A percentile compares a stretch with the other conserved stretches of the same genome.
These are phyloP conservation scores for Viola pubescens DNA, from an alignment of 441 rosid species.

Conservation along the genomic window DNA sequence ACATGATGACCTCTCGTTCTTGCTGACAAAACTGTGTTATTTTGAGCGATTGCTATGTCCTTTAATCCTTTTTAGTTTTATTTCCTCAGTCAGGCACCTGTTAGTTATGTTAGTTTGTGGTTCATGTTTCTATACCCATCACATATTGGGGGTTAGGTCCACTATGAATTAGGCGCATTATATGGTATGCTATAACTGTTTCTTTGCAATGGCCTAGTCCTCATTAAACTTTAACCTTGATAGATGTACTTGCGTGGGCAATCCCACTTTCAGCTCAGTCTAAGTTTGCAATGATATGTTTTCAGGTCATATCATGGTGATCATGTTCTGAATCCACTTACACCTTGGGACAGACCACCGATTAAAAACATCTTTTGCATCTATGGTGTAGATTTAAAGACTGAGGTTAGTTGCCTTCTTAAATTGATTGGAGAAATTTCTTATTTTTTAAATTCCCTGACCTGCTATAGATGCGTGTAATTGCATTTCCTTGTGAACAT, in stretches of 20 bases:
- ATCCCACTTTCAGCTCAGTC: neutral
- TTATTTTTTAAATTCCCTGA: constrained; percentile 1
- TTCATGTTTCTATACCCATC: no score
- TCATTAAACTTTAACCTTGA: neutral
- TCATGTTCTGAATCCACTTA: constrained; percentile 87
- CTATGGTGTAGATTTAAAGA: constrained; percentile 79
- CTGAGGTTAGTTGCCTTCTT: constrained; percentile 50
- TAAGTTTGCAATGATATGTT: constrained; percentile 20
- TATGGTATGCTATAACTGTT: neutral
- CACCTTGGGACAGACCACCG: constrained; percentile 99
- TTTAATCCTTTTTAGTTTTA: neutral
- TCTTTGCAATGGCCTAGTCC: constrained; percentile 4
- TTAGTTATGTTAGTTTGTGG: no score
- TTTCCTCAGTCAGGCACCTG: neutral
- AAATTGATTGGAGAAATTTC: neutral
- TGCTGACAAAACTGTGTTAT: neutral
- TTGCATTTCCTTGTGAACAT: neutral
- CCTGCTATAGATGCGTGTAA: constrained; percentile 3
- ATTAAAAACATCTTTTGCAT: constrained; percentile 90
- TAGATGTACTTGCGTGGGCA: neutral
- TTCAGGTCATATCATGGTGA: constrained; percentile 82
- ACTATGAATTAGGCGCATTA: neutral
- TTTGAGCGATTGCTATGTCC: neutral
- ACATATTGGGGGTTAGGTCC: no score
- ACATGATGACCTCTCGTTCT: constrained; percentile 4